Evolutionary conservation across 495 filamentous ascomycete species (phyloP), one percentile per base, ranked within the genome.

Genomic region (Penicillium chermesinum): DNA sequence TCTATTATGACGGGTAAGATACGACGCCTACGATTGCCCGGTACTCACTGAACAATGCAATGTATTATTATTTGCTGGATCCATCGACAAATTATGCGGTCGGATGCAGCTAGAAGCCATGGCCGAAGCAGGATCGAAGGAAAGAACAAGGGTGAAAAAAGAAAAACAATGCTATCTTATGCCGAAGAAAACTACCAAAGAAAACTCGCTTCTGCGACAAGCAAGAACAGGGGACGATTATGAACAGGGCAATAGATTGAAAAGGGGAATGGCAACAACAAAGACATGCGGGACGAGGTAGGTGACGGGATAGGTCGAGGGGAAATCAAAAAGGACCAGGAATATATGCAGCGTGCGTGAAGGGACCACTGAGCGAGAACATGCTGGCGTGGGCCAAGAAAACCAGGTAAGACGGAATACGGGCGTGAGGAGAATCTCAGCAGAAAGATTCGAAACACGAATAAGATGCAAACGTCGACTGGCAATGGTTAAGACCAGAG

Each of bases 141-240:
- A 35, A 32, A 43, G 27, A 46, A 27, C 32, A 15, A 41, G 30
- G 40, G 33, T 38, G 44, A 36, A 38, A 30, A 48, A 39, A 48
- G 57, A 49, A 46, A 36, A 52, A 50, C 52, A 63, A 63, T 63
- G 60, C 60, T 63, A 56, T 63, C 60, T 63, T 63, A 63, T 61
- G 54, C 57, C 51, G 60, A 49, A 50, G 19, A 49, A 48, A 18
- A 62, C 53, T 60, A 63, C 52, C 57, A 45, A 40, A 52, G 46
- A 44, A 48, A 41, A 63, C 52, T 56, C 60, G 60, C 60, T 63
- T 63, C 60, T 55, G 47, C 55, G 50, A 57, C 44, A 44, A 61
- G 60, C 60, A 63, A 61, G 60, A 46, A 52, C 35, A 57, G 35
- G 36, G 48, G 32, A 58, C 57, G 20, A 63, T 63, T 63, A 63